Evolutionary conservation across 2,329 filamentous ascomycete species (phyloP), one percentile per base, ranked within the genome.

Genomic region (Erysiphe pulchra): DNA sequence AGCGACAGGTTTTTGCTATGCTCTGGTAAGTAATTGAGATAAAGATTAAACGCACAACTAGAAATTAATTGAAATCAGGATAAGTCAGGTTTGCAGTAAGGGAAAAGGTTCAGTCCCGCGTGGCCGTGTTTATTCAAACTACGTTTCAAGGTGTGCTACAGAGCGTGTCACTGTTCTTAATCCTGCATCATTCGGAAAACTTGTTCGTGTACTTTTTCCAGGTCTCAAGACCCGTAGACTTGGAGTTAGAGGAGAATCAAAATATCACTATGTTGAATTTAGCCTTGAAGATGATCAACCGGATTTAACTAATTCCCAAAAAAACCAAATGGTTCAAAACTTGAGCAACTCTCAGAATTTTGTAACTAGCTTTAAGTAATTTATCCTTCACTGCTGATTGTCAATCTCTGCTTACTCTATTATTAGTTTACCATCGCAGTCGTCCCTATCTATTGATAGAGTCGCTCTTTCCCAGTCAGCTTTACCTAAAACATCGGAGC

Each of bases 91-190:
- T 1, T 87, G 81, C 60, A 68, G 71, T 41, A 74, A 74, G 50
- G 80, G 80, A 39, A 83, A 82, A 58, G 79, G 78, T 1, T 94
- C 90, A 6, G 87, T 95, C 0, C 85, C 90, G 7, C 72, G 90
- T 54, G 90, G 90, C 51, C 73, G 87, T 48, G 90, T 98, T 2
- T 98, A 95, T 61, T 84, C 86, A 49, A 86, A 86, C 59, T 98
- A 98, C 60, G 90, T 87, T 42, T 85, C 82, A 24, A 76, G 83
- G 50, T 98, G 90, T 61, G 86, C 83, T 39, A 92, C 80, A 5
- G 86, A 95, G 58, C 76, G 86, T 57, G 92, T 95, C 36, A 92
- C 90, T 0, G 86, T 93, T 10, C 64, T 98, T 47, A 98, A 98
- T 57, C 90, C 90, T 38, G 90, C 90, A 10, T 95, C 87, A 28